Base-by-base conservation (phyloP, 192 early-diverging fungal genomes). In the Coemansia sp. region DNA sequence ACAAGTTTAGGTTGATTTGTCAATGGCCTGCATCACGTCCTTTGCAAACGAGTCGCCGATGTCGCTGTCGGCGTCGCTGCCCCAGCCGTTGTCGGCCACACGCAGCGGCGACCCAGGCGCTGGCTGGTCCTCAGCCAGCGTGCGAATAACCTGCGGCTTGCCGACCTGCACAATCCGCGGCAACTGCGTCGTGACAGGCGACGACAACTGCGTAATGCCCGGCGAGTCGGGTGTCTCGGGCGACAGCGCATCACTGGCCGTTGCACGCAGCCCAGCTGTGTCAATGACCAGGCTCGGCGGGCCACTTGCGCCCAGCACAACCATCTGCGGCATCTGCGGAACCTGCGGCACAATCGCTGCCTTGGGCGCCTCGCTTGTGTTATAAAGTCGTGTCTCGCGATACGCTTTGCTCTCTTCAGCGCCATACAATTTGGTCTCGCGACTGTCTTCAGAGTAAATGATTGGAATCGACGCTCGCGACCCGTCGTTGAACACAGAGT, bases 391-490 rank as follows among this genome's bases (percentile, higher is more conserved):
- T 2, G 75, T 77, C 38, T 72, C 75, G 62, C 75, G 69, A 45
- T 62, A 65, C 15, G 58, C 38, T 11, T 48, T 51, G 19, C 62
- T 54, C 8, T 59, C 62, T 37, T 29, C 41, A 49, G 47, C 32
- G 39, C 41, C 27, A 22, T 51, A 67, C 10, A 67, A 43, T 49
- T 63, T 69, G 53, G 73, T 69, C 37, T 75, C 73, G 38, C 72
- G 72, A 60, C 48, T 61, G 22, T 62, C 56, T 9, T 37, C 70
- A 8, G 53, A 70, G 39, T 70, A 79, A 21, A 73, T 72, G 25
- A 79, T 73, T 3, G 76, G 76, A 21, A 79, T 70, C 0, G 76
- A 79, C 5, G 71, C 60, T 35, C 65, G 76, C 25, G 70, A 66
- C 51, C 35, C 60, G 1, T 60, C 38, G 25, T 24, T 65, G 52